Conservation (phyloP, 371 early-diverging fungal species). For the Fennellomyces sp. region DNA sequence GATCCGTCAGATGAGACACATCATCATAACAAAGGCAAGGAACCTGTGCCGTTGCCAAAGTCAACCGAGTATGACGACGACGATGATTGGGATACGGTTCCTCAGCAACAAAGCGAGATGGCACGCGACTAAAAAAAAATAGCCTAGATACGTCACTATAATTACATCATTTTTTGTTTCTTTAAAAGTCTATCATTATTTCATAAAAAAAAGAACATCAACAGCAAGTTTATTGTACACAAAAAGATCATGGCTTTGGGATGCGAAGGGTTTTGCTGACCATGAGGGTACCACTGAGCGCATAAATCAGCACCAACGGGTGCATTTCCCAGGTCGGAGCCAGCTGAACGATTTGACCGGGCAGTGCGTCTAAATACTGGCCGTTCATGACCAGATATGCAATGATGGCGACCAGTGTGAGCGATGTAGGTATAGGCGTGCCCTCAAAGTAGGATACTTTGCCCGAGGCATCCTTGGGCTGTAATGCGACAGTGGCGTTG, state of each 20-base stretch:
- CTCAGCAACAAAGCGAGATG: background rate
- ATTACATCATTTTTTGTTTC: background rate
- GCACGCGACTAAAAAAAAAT: background rate
- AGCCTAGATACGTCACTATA: no score
- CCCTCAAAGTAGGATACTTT: slow-evolving; percentile 89
- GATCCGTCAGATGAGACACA: background rate
- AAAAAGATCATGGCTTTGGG: slow-evolving; percentile 62
- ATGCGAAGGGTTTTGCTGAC: slow-evolving; percentile 73
- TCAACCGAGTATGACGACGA: background rate
- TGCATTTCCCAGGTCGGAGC: slow-evolving; percentile 64
- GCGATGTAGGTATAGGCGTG: slow-evolving; percentile 87
- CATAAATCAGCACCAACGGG: slow-evolving; percentile 79
- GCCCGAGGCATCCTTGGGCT: slow-evolving; percentile 77
- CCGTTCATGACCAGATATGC: slow-evolving; percentile 67
- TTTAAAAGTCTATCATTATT: no score
- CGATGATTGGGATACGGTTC: slow-evolving; percentile 11
- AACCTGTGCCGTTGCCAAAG: background rate
- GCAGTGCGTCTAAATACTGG: slow-evolving; percentile 53
- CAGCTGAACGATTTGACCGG: slow-evolving; percentile 46
- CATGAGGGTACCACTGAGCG: slow-evolving; percentile 80
- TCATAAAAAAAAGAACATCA: no score
- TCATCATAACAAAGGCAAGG: background rate
- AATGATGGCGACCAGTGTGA: slow-evolving; percentile 68
- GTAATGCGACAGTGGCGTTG: slow-evolving; percentile 83
- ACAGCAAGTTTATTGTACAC: background rate